A percentile compares a stretch with the other conserved stretches of the same genome.
phyloP scores from a whole-genome alignment of 2,329 filamentous ascomycete species.

The Reticulascus tulasneorum region DNA sequence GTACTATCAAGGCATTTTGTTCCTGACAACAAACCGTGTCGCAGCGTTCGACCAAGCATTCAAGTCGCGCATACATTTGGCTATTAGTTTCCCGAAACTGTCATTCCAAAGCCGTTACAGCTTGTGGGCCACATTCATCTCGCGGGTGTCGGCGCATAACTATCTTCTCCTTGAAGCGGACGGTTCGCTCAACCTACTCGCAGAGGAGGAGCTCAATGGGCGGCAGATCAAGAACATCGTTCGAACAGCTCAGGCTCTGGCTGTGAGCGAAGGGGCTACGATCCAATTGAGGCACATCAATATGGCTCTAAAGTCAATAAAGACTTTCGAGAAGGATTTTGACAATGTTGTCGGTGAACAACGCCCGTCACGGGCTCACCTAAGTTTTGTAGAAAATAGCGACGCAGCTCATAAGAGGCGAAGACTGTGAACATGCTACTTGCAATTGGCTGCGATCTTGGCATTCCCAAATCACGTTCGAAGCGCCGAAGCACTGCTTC shows the following conservation, averaged over 20 bases:
- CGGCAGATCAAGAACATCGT: constrained; percentile 45
- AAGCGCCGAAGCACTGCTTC: no score
- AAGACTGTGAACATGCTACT: no score
- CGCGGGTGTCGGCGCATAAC: constrained; percentile 3
- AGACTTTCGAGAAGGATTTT: no score
- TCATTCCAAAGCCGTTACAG: neutral
- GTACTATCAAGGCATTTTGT: constrained; percentile 30
- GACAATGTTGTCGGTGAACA: no score
- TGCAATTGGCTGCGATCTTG: no score
- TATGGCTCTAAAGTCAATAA: no score
- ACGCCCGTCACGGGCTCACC: no score
- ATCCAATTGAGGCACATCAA: no score
- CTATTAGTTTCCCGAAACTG: neutral
- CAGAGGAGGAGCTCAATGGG: constrained; percentile 37
- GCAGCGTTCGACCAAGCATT: constrained; percentile 34
- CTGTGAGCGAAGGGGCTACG: no score
- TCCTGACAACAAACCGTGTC: constrained; percentile 37
- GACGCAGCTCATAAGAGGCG: no score
- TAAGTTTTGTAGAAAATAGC: no score
- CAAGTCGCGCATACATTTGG: constrained; percentile 27
- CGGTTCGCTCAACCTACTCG: constrained; percentile 32
- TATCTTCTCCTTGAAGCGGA: constrained; percentile 15
- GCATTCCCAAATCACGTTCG: no score
- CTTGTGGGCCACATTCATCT: neutral
- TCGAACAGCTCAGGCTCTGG: constrained; percentile 30